Conservation (phyloP, 2,329 filamentous ascomycete species). For the Paradendryphiella salina region DNA sequence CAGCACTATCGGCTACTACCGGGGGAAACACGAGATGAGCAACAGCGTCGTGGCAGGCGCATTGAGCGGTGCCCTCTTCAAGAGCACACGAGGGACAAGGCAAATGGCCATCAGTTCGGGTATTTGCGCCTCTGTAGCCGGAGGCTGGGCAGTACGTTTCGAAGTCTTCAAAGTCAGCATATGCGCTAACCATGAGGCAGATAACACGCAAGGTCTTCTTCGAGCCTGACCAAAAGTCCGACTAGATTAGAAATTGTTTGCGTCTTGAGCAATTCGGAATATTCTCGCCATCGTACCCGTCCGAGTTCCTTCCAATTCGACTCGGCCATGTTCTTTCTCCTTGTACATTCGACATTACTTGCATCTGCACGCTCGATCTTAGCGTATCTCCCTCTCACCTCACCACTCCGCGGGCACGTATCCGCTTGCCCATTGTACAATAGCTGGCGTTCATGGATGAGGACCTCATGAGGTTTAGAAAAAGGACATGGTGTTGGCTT, state of each 20-base stretch:
- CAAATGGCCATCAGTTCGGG: conserved; percentile 95
- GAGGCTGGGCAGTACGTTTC: conserved; percentile 75
- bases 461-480: conserved; percentile 7
- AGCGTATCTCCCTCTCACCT: conserved; percentile 10
- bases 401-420: conserved; percentile 21
- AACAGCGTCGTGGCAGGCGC: conserved; percentile 87
- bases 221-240: conserved; percentile 22
- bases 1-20: conserved; percentile 46
- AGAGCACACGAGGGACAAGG: conserved; percentile 85
- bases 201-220: conserved; percentile 37
- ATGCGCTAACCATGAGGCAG: conserved; percentile 7
- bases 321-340: conserved; percentile 7
- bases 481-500: conserved; percentile 10
- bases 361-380: conserved; percentile 19
- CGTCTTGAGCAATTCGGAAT: conserved; percentile 3
- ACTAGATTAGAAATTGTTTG: conserved; percentile 2
- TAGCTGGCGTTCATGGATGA: conserved; percentile 20
- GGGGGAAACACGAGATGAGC: conserved; percentile 65
- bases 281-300: not conserved
- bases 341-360: conserved; percentile 16
- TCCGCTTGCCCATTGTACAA: conserved; percentile 21
- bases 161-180: not conserved
- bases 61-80: conserved; percentile 91
- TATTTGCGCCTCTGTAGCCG: conserved; percentile 83
- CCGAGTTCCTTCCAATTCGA: not conserved